Conservation (phyloP, 2,329 filamentous ascomycete species). For the Colletotrichum noveboracense region DNA sequence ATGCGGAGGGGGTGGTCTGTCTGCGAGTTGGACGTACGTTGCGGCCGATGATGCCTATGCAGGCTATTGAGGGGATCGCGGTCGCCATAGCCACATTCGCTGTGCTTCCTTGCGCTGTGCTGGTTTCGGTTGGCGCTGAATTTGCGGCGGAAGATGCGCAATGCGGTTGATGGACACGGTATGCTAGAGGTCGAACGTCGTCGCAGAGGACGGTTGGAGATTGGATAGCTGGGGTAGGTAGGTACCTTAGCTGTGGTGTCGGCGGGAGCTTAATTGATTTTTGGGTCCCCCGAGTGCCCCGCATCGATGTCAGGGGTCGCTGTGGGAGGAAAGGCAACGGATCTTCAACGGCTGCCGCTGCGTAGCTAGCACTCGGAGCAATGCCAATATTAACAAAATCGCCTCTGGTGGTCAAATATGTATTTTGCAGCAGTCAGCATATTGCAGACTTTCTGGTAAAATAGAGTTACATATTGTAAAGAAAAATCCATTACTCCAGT, state of each 20-base stretch:
- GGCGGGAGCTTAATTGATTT: slow-evolving; percentile 15
- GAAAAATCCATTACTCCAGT: background rate
- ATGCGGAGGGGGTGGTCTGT: background rate
- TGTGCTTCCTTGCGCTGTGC: background rate
- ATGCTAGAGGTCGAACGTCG: background rate
- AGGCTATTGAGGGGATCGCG: slow-evolving; percentile 82
- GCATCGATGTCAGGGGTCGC: background rate
- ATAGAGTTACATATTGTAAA: background rate
- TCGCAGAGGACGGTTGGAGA: background rate
- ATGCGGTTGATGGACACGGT: background rate
- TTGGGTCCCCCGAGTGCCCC: slow-evolving; percentile 7
- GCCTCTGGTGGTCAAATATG: background rate
- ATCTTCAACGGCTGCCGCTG: background rate
- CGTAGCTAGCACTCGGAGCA: background rate
- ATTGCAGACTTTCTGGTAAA: background rate
- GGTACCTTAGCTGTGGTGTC: background rate
- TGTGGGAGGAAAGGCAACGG: background rate
- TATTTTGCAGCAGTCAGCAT: background rate
- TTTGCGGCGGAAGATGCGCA: background rate
- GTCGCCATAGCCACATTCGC: slow-evolving; percentile 52
- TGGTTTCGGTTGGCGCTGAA: background rate
- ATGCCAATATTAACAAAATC: background rate
- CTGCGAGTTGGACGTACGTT: slow-evolving; percentile 64
- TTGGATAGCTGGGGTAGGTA: slow-evolving; percentile 9
- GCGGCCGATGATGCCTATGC: slow-evolving; percentile 91